Percentiles rank a stretch among this genome's conserved stretches.
These are phyloP conservation scores for Fusarium sp. DNA, from an alignment of 2,329 filamentous ascomycete genomes.

Conservation along the genomic window DNA sequence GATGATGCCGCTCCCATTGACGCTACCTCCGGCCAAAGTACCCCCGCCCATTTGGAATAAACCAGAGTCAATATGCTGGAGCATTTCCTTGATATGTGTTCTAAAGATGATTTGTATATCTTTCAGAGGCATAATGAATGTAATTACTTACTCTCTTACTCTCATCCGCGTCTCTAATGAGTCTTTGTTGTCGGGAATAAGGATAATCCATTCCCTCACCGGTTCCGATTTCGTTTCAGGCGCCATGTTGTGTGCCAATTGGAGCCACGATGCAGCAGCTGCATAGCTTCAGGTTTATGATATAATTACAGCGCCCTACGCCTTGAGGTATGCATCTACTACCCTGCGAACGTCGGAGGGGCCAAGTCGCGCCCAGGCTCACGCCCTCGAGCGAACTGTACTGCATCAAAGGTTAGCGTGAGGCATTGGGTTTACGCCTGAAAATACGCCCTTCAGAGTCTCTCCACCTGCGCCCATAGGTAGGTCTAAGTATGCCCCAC, in stretches of 20 bases:
- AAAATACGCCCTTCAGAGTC: background rate
- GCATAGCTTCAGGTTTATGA: background rate
- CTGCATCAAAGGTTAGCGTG: rapidly evolving
- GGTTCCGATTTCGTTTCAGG: background rate
- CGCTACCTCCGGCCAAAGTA: background rate
- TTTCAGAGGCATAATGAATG: too few species aligned
- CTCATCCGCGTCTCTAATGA: background rate
- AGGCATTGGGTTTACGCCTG: background rate
- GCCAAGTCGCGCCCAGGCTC: background rate
- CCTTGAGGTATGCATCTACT: background rate
- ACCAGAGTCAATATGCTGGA: background rate
- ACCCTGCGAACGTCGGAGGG: background rate
- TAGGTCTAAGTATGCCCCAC: background rate
- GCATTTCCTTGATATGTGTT: background rate
- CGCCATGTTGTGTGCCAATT: background rate
- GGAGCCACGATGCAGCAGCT: background rate
- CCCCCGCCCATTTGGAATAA: slow-evolving; percentile 1
- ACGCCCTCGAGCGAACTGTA: background rate
- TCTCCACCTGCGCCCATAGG: background rate
- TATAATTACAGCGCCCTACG: background rate
- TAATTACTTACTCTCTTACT: background rate
- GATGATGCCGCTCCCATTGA: background rate
- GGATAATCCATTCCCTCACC: background rate
- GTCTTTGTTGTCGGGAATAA: background rate
- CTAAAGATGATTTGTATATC: background rate